Percentiles rank a stretch among this genome's conserved stretches.
phyloP scores from a whole-genome alignment of 1,284 basidiomycete species.

The Microbotryum silenes-acaulis region DNA sequence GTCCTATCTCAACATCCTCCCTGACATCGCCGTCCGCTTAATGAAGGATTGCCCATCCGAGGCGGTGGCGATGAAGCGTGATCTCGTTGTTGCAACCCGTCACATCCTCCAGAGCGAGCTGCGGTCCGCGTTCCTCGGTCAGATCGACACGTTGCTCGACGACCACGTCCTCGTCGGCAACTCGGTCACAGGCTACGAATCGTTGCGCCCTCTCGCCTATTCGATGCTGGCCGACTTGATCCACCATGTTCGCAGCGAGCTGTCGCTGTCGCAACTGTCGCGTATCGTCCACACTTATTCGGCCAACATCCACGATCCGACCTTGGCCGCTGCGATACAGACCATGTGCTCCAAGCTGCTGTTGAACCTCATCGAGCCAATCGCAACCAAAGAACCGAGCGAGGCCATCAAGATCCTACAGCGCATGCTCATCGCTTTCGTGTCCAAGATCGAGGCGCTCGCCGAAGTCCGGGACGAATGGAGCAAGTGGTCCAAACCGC shows the following conservation, averaged over 20 bases:
- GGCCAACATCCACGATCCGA: slow-evolving; percentile 81
- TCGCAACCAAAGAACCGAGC: slow-evolving; percentile 57
- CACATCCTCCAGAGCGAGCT: slow-evolving; percentile 80
- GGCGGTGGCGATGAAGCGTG: slow-evolving; percentile 57
- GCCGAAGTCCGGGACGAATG: slow-evolving; percentile 42
- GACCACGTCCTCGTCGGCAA: slow-evolving; percentile 86
- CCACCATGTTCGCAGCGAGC: slow-evolving; percentile 80
- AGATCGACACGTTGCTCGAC: slow-evolving; percentile 84
- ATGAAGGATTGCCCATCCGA: slow-evolving; percentile 90
- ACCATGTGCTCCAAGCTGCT: slow-evolving; percentile 91
- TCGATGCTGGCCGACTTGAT: slow-evolving; percentile 87
- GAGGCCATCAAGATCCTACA: slow-evolving; percentile 61
- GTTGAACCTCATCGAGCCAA: slow-evolving; percentile 78
- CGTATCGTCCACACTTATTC: slow-evolving; percentile 80
- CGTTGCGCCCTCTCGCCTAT: slow-evolving; percentile 74
- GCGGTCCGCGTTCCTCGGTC: slow-evolving; percentile 68
- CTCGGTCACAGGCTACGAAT: slow-evolving; percentile 69
- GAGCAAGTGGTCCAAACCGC: slow-evolving; percentile 30
- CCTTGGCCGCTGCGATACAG: slow-evolving; percentile 72
- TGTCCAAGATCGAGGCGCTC: slow-evolving; percentile 80
- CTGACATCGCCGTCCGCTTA: slow-evolving; percentile 72
- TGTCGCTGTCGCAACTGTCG: slow-evolving; percentile 68
- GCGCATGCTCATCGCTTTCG: slow-evolving; percentile 72
- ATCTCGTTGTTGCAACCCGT: slow-evolving; percentile 85
- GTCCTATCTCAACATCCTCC: slow-evolving; percentile 71